Evolutionary conservation across 371 early-diverging fungal species (phyloP), one percentile per base, ranked within the genome.

Genomic region (Mycotypha africana): DNA sequence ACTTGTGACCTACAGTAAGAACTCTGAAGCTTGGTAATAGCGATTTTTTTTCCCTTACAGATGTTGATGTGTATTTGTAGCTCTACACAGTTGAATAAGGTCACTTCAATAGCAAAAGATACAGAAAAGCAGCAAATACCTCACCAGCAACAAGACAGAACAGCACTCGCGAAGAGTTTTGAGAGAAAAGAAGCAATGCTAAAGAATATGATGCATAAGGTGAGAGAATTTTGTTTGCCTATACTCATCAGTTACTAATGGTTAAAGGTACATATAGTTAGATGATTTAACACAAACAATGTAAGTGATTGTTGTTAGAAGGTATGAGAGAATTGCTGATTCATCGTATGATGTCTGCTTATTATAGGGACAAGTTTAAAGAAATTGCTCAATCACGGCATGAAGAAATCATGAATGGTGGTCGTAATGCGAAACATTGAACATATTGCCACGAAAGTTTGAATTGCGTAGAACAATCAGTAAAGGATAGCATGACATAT

Each of bases 151-250:
- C 28, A 28, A 8, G 28, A 32, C 38, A 39, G 22, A 16, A 30
- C 4, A 11, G 14, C 12, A 16, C 30, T 21, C n/a, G 4, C 22
- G 0, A 42, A 51, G 28, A 47, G 25, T 8, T 56, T 56, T 43
- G 51, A 56, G 5, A 56, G 44, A 25, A 56, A 51, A 19, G 47
- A 56, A 28, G 31, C 30, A 2, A 32, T 56, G 32, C 24, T 56
- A 17, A 56, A 51, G 20, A 43, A n/a, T 15, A 47, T 56, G 51
- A 56, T 56, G 57, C 24, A 34, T 30, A 56, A 56, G 47, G 56
- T 56, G 42, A 40, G 35, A n/a, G 32, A 22, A 24, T 16, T 34
- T 34, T n/a, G 20, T n/a, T 28, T 28, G n/a, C n/a, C n/a, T n/a
- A n/a, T n/a, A n/a, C n/a, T 28, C 5, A 28, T 28, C 28, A 24